Conservation (phyloP, 306 rosid genomes). For the Acmispon strigosus region DNA sequence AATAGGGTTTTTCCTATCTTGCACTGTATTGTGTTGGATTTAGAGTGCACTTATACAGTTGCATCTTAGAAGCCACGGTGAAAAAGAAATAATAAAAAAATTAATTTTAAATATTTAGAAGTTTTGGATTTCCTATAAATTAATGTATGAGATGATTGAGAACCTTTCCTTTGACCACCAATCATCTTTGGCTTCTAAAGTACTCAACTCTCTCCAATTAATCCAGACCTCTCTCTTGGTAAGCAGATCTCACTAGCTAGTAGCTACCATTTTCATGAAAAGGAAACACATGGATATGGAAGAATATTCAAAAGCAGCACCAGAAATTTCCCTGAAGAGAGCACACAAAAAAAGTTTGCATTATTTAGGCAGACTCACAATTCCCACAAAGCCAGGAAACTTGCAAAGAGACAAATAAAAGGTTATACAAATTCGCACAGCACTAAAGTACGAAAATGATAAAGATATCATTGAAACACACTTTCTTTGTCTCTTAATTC, state of each 20-base stretch:
- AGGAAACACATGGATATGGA: not conserved
- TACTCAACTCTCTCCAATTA: not conserved
- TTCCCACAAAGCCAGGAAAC: conserved; percentile 37
- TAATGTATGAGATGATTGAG: not conserved
- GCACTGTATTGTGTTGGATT: too few relatives aligned
- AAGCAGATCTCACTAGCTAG: not conserved
- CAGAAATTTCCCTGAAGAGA: conserved; percentile 25
- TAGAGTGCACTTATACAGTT: too few relatives aligned
- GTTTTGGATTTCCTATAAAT: too few relatives aligned
- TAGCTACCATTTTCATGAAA: conserved; percentile 22
- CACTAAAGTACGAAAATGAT: conserved; percentile 36
- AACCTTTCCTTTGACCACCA: conserved; percentile 23
- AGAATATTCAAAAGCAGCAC: conserved; percentile 32
- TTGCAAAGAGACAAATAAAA: conserved; percentile 17
- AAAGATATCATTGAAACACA: conserved; percentile 51
- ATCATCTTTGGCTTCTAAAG: not conserved
- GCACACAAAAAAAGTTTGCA: conserved; percentile 30
- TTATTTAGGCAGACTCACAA: conserved; percentile 21
- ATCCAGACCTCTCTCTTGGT: not conserved
- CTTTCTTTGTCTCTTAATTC: conserved; percentile 45
- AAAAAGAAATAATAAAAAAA: too few relatives aligned
- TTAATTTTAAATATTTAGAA: too few relatives aligned
- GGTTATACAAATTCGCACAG: conserved; percentile 14
- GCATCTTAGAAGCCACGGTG: too few relatives aligned
- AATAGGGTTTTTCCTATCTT: too few relatives aligned